Conservation (phyloP, 2,329 filamentous ascomycete species). For the Paraphoma chrysanthemicola region DNA sequence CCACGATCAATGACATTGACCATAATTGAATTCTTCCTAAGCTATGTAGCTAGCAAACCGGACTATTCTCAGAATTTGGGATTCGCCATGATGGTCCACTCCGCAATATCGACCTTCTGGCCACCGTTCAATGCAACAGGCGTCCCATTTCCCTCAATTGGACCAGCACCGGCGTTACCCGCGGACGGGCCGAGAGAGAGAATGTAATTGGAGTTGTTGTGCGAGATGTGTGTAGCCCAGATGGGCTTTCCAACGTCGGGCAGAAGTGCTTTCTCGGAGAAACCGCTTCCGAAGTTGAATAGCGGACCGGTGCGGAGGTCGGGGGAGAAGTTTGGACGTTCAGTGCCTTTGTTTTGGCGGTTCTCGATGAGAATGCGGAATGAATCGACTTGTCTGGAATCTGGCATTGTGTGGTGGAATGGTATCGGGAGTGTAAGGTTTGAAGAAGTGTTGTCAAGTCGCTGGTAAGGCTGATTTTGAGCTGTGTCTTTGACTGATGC, state of each 20-base stretch:
- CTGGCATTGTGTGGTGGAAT: background rate
- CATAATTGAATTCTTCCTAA: no score
- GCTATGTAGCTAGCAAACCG: no score
- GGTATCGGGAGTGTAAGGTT: background rate
- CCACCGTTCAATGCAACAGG: slow-evolving; percentile 1
- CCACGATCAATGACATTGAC: no score
- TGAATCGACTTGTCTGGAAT: background rate
- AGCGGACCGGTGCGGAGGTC: background rate
- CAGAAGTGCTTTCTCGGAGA: background rate
- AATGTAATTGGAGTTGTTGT: slow-evolving; percentile 1
- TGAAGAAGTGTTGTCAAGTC: background rate
- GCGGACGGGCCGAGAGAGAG: background rate
- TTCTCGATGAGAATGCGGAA: background rate
- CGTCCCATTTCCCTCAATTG: background rate
- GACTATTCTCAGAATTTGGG: background rate
- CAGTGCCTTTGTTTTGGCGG: background rate
- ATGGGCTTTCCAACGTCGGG: background rate
- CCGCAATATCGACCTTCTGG: slow-evolving; percentile 3
- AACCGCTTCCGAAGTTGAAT: slow-evolving; percentile 3
- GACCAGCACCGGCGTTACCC: background rate
- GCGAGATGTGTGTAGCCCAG: slow-evolving; percentile 4
- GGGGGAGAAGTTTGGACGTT: background rate
- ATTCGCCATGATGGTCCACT: slow-evolving; percentile 4
- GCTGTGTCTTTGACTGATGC: background rate
- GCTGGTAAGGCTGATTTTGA: background rate